Percentiles rank a stretch among this genome's conserved stretches.
These are phyloP conservation scores for Moricandia moricandioides DNA, from an alignment of 345 rosid species.

Conservation along the genomic window DNA sequence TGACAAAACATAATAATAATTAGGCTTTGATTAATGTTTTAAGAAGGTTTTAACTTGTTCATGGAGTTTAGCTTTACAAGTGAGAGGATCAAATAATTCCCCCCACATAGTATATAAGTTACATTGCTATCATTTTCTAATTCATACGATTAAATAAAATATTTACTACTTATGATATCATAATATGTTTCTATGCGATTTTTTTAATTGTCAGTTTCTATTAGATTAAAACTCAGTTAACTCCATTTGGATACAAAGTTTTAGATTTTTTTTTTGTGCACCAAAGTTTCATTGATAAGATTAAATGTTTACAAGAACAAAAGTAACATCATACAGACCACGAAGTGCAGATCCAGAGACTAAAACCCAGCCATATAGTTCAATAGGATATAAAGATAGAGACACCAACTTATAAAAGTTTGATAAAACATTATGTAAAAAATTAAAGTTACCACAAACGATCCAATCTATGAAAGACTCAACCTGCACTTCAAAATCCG, in stretches of 20 bases:
- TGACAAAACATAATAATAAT: not conserved
- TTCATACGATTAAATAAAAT: slow-evolving; percentile 2
- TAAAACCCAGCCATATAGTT: no score
- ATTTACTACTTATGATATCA: slow-evolving; percentile 3
- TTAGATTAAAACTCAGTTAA: not conserved
- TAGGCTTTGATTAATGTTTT: slow-evolving; percentile 1
- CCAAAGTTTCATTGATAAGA: no score
- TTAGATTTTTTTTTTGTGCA: no score
- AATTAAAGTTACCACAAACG: no score
- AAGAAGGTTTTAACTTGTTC: slow-evolving; percentile 14
- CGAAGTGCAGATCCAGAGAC: no score
- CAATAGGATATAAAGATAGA: no score
- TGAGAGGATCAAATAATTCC: slow-evolving; percentile 8
- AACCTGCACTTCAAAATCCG: no score
- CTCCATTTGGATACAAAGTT: not conserved
- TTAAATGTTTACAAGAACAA: no score
- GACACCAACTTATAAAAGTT: no score
- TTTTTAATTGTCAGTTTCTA: not conserved
- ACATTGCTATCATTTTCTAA: slow-evolving; percentile 9
- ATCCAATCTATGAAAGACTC: no score
- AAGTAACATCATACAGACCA: no score
- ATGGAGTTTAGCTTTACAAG: slow-evolving; percentile 23
- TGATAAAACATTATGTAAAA: no score
- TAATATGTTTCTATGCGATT: slow-evolving; percentile 3
- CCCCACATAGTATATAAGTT: not conserved